Evolutionary conservation across 2,329 filamentous ascomycete species (phyloP).

Genomic region (Endoconidiophora laricicola): DNA sequence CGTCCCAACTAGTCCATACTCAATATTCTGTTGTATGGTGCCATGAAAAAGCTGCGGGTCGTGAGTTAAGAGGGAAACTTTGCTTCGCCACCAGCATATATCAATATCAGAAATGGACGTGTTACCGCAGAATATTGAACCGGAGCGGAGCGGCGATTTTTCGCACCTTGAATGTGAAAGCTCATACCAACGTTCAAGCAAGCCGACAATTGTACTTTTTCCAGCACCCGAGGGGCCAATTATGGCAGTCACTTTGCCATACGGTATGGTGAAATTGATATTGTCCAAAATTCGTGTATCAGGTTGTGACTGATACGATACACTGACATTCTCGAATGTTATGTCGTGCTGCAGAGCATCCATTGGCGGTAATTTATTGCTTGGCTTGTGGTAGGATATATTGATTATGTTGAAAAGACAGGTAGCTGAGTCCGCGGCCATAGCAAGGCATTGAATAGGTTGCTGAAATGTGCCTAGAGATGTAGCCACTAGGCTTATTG

Average conservation of each 20-base stretch:
- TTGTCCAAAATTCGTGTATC: conserved; percentile 46
- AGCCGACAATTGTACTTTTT: conserved; percentile 56
- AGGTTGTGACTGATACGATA: conserved; percentile 53
- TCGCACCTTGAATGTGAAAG: conserved; percentile 11
- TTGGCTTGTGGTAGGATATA: conserved; percentile 1
- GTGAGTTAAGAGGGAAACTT: conserved; percentile 51
- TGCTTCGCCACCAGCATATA: conserved; percentile 44
- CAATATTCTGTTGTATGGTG: conserved; percentile 37
- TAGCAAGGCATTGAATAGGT: conserved; percentile 21
- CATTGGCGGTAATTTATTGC: conserved; percentile 15
- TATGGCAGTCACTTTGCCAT: conserved; percentile 54
- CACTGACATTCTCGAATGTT: conserved; percentile 46
- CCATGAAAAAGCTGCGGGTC: conserved; percentile 54
- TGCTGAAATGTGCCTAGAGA: conserved; percentile 20
- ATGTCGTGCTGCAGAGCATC: conserved; percentile 37
- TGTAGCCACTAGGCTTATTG: conserved; percentile 19
- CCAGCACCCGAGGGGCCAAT: conserved; percentile 58
- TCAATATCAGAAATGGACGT: conserved; percentile 40
- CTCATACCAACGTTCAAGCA: conserved; percentile 59
- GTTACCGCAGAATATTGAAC: conserved; percentile 27
- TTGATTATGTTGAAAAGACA: conserved; percentile 28
- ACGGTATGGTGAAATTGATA: conserved; percentile 39
- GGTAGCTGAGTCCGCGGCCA: conserved; percentile 22
- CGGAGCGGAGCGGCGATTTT: conserved; percentile 22
- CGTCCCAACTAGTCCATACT: conserved; percentile 25